phyloP scores from a whole-genome alignment of 176 grass and related monocot species.

The Avena eriantha region DNA sequence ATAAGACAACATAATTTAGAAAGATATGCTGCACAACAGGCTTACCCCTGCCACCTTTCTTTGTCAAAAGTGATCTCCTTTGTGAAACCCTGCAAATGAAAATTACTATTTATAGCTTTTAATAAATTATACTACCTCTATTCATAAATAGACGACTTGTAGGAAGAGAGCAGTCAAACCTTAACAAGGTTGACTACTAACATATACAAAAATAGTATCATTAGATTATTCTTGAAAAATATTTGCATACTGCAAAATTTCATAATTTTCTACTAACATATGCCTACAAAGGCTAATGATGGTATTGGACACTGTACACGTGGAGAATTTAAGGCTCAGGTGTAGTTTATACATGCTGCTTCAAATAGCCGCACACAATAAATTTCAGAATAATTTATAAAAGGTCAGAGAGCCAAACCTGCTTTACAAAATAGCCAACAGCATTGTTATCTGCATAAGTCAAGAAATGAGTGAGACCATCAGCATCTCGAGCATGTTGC shows the following conservation, averaged over 20 bases:
- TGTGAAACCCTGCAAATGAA: slow-evolving; percentile 82
- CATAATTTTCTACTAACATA: neutral
- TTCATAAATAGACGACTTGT: neutral
- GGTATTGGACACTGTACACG: neutral
- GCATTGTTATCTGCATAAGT: slow-evolving; percentile 99
- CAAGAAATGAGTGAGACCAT: slow-evolving; percentile 97
- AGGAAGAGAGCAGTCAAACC: neutral
- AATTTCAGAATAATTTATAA: slow-evolving; percentile 7
- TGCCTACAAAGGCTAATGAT: neutral
- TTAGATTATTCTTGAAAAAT: neutral
- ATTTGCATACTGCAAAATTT: neutral
- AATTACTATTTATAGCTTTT: neutral
- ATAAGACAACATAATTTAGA: slow-evolving; percentile 33
- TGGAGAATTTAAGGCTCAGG: slow-evolving; percentile 11
- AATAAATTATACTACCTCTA: neutral
- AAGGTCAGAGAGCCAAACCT: slow-evolving; percentile 56
- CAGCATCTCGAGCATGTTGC: slow-evolving; percentile 94
- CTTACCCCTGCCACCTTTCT: slow-evolving; percentile 99
- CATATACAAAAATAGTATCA: neutral
- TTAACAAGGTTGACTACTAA: neutral
- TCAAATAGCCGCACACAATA: slow-evolving; percentile 3
- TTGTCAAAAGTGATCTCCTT: slow-evolving; percentile 93
- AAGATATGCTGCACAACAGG: slow-evolving; percentile 31
- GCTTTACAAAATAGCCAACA: slow-evolving; percentile 96
- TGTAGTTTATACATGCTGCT: neutral